phyloP scores from a whole-genome alignment of 805 yeast species.

The Wickerhamomyces queroliae region DNA sequence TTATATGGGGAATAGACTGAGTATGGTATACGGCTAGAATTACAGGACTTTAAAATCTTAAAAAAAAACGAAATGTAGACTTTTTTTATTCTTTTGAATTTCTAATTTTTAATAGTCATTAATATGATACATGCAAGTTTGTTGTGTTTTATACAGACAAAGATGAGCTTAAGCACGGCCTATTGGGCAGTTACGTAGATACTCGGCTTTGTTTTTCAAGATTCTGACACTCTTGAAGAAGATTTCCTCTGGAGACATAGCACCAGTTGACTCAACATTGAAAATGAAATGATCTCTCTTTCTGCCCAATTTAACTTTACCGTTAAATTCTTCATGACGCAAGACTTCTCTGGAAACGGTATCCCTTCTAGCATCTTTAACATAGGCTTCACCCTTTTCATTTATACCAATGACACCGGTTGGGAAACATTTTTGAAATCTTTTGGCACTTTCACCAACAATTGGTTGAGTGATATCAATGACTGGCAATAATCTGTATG shows the following conservation, averaged over 20 bases:
- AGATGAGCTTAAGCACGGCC: constrained; percentile 30
- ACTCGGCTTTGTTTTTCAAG: constrained; percentile 78
- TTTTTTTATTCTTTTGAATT: not conserved
- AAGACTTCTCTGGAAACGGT: constrained; percentile 96
- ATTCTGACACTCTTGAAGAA: constrained; percentile 87
- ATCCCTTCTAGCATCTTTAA: constrained; percentile 87
- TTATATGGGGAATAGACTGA: constrained; percentile 9
- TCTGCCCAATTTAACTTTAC: constrained; percentile 87
- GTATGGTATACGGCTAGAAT: not conserved
- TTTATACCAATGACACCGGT: constrained; percentile 83
- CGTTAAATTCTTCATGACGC: constrained; percentile 87
- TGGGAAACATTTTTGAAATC: constrained; percentile 87
- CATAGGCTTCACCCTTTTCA: constrained; percentile 63
- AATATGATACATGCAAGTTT: not conserved
- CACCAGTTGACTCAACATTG: constrained; percentile 92
- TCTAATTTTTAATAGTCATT: not conserved
- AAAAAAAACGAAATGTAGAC: constrained; percentile 2
- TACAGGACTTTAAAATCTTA: constrained; percentile 9
- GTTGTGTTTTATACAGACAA: not conserved
- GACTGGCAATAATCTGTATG: constrained; percentile 87
- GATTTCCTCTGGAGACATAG: constrained; percentile 95
- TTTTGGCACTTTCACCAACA: constrained; percentile 66
- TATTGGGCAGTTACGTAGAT: constrained; percentile 73
- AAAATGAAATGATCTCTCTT: constrained; percentile 89
- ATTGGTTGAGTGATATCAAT: constrained; percentile 75